Percentiles rank a stretch among this genome's conserved stretches.
Evolutionary conservation across 1,284 basidiomycete species (phyloP).

Genomic region (Apiotrichum akiyoshidainum): DNA sequence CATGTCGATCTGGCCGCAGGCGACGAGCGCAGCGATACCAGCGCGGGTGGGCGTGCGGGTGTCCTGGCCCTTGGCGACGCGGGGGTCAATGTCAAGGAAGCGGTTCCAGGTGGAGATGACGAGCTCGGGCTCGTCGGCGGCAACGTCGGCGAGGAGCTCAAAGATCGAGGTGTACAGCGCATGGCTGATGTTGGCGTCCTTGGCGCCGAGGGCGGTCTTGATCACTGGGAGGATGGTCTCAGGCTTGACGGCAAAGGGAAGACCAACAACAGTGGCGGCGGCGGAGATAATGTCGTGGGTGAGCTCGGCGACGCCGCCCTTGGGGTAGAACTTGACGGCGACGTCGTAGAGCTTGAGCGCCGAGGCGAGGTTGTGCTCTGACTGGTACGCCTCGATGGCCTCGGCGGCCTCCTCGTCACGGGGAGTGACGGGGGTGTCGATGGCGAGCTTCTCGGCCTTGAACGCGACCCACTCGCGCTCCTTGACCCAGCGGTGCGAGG

Average conservation of each 20-base stretch:
- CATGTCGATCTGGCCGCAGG: slow-evolving; percentile 60
- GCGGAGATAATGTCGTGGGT: neutral
- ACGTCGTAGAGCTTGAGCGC: slow-evolving; percentile 58
- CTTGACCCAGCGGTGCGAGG: slow-evolving; percentile 46
- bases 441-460: slow-evolving; percentile 10
- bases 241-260: neutral
- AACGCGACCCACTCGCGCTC: neutral
- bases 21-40: slow-evolving; percentile 58
- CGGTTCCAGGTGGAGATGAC: neutral
- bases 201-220: neutral
- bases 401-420: slow-evolving; percentile 5
- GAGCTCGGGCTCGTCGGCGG: slow-evolving; percentile 6
- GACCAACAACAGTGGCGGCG: neutral
- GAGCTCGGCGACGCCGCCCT: slow-evolving; percentile 4
- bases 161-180: neutral
- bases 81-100: neutral
- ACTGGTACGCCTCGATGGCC: slow-evolving; percentile 30
- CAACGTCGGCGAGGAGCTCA: slow-evolving; percentile 5
- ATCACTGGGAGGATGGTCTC: neutral
- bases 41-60: no score
- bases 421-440: neutral
- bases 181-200: no score
- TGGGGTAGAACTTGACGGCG: slow-evolving; percentile 47
- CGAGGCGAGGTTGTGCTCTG: slow-evolving; percentile 67
- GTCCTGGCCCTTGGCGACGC: neutral